These are phyloP conservation scores for Gonapodya prolifera DNA, from an alignment of 192 early-diverging fungal genomes.

Conservation along the genomic window DNA sequence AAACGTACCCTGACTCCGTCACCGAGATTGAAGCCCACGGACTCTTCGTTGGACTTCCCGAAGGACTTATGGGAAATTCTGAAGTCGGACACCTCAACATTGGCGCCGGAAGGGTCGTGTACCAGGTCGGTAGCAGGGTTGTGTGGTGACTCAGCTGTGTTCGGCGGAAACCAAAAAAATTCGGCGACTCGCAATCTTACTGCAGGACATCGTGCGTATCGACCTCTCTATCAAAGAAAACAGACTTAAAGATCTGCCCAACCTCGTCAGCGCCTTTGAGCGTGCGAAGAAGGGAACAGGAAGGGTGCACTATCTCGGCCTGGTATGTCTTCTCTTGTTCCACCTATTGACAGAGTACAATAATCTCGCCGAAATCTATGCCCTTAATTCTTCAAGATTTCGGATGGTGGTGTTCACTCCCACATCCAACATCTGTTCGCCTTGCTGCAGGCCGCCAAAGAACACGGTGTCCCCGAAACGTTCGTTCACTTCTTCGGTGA, in stretches of 20 bases:
- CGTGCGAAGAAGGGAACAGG: slow-evolving; percentile 72
- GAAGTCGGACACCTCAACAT: slow-evolving; percentile 99
- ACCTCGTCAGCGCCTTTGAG: slow-evolving; percentile 70
- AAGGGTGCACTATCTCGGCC: slow-evolving; percentile 84
- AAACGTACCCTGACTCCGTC: slow-evolving; percentile 46
- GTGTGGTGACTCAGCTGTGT: not conserved
- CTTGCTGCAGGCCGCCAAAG: slow-evolving; percentile 74
- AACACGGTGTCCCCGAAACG: slow-evolving; percentile 64
- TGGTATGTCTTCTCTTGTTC: slow-evolving; percentile 30
- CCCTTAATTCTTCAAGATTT: slow-evolving; percentile 38
- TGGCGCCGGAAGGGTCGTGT: slow-evolving; percentile 96
- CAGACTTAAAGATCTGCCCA: slow-evolving; percentile 55
- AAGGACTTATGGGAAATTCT: slow-evolving; percentile 99
- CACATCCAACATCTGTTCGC: slow-evolving; percentile 84
- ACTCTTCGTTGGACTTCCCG: slow-evolving; percentile 86
- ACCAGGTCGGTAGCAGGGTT: slow-evolving; percentile 55
- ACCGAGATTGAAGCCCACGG: slow-evolving; percentile 86
- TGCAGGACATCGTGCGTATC: slow-evolving; percentile 92
- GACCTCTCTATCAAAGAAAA: slow-evolving; percentile 82
- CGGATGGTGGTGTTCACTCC: slow-evolving; percentile 97
- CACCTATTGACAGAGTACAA: not conserved
- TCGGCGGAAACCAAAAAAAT: not conserved
- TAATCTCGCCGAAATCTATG: not conserved
- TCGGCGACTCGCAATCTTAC: too few relatives aligned
- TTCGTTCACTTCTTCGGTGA: slow-evolving; percentile 97